Evolutionary conservation across 2,329 filamentous ascomycete genomes (phyloP), one percentile per base, ranked within the genome.

Genomic region (Alternaria brassicae): DNA sequence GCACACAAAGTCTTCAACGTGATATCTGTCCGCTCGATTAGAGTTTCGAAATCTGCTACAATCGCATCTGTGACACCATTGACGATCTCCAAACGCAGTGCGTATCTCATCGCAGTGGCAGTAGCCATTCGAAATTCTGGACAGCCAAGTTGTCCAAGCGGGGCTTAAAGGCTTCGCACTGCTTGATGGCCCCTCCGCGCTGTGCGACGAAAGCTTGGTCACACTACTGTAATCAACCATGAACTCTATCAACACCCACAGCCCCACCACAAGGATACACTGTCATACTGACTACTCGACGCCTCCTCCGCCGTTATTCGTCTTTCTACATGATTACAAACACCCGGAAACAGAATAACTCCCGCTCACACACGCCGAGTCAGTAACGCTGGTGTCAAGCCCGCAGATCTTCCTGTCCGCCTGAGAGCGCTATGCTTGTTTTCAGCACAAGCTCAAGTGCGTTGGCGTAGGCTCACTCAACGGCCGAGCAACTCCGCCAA

Each of bases 151-250:
- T n/a, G 28, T 37, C 12, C 51, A 50, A 50, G 37, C 25, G 45
- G 45, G 40, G 34, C 21, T 25, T 15, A 37, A 40, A 53, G 32
- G 55, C 55, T 58, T 58, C 55, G 49, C 55, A 23, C 34, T 42
- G 55, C 55, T 58, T 58, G 49, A 40, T 28, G 34, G 40, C 25
- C 55, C 19, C 49, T 42, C 34, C 27, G 15, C 23, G 17, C 21
- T 21, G 9, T 30, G 12, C 27, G 6, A 39, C 39, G 27, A 53
- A 58, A 53, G 49, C 49, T 53, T 58, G 39, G 44, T 17, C 23
- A 12, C 30, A 19, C 44, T 34, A n/a, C n/a, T n/a, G n/a, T n/a
- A 30, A 36, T 23, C 30, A 41, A 48, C 44, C 44, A 39, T 15
- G 9, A 19, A 21, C 34, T 41, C 34, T 30, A 45, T 21, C 41